Evolutionary conservation across 768 basidiomycete species (phyloP).

Genomic region (Xerocomellus dryophilus): DNA sequence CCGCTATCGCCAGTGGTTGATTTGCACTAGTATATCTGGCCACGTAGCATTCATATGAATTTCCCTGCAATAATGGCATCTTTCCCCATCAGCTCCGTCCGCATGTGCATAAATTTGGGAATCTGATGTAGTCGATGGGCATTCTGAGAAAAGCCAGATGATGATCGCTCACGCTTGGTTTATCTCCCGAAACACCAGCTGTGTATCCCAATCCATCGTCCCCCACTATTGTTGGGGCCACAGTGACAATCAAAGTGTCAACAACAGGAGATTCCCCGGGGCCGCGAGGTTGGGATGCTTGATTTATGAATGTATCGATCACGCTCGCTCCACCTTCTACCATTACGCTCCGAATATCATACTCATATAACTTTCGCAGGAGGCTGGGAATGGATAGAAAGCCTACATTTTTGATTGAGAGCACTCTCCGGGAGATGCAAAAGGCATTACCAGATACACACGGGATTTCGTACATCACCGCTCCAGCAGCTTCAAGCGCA

Average conservation of each 20-base stretch:
- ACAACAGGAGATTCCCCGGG: constrained; percentile 37
- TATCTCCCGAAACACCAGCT: constrained; percentile 13
- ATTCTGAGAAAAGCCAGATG: background rate
- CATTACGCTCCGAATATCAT: constrained; percentile 79
- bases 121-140: constrained; percentile 9
- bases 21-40: background rate
- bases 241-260: constrained; percentile 78
- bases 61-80: constrained; percentile 33
- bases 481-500: constrained; percentile 64
- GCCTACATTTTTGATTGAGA: constrained; percentile 25
- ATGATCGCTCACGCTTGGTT: constrained; percentile 16
- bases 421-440: background rate
- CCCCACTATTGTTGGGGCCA: constrained; percentile 85
- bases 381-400: constrained; percentile 45
- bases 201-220: constrained; percentile 61
- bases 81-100: constrained; percentile 31
- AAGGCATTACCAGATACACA: constrained; percentile 35
- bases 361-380: constrained; percentile 48
- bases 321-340: constrained; percentile 91
- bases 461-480: constrained; percentile 54
- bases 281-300: constrained; percentile 5
- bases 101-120: constrained; percentile 29
- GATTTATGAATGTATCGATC: constrained; percentile 51
- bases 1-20: background rate
- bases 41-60: constrained; percentile 10